Conservation (phyloP, 768 basidiomycete genomes). For the Tephrocybe rancida region DNA sequence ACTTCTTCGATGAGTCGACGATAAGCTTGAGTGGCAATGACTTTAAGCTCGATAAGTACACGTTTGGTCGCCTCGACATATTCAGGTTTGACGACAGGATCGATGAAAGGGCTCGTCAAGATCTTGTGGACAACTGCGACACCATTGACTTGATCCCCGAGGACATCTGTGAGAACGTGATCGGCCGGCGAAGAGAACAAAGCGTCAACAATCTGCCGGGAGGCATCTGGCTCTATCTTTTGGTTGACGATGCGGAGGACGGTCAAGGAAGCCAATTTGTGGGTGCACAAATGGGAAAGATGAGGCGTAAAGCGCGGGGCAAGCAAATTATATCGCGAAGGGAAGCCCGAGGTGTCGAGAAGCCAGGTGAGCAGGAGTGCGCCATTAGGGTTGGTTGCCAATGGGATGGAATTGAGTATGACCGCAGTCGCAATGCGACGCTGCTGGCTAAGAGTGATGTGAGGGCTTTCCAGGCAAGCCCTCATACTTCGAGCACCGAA, state of each 20-base stretch:
- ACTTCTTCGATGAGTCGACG: slow-evolving; percentile 93
- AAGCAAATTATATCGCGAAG: slow-evolving; percentile 91
- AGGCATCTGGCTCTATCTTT: slow-evolving; percentile 89
- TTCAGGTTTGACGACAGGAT: slow-evolving; percentile 62
- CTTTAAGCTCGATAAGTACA: slow-evolving; percentile 89
- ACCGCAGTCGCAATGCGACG: slow-evolving; percentile 94
- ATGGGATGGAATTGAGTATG: slow-evolving; percentile 95
- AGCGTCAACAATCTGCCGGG: slow-evolving; percentile 82
- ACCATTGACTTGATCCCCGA: slow-evolving; percentile 96
- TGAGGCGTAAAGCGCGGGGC: slow-evolving; percentile 97
- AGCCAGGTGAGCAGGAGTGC: slow-evolving; percentile 96
- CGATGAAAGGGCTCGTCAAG: slow-evolving; percentile 83
- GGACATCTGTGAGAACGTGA: slow-evolving; percentile 89
- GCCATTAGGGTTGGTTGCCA: slow-evolving; percentile 97
- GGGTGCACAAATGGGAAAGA: slow-evolving; percentile 94
- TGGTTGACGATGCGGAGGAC: slow-evolving; percentile 97
- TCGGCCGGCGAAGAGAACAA: slow-evolving; percentile 90
- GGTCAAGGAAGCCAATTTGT: slow-evolving; percentile 94
- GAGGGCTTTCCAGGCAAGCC: slow-evolving; percentile 91
- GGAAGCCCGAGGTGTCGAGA: slow-evolving; percentile 91
- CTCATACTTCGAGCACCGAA: slow-evolving; percentile 98
- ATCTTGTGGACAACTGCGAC: slow-evolving; percentile 93
- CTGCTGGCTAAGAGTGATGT: slow-evolving; percentile 86
- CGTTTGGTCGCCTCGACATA: slow-evolving; percentile 89
- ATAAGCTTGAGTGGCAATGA: slow-evolving; percentile 93